These are phyloP conservation scores for Amoebophrya sp. DNA, from an alignment of 169 alveolate genomes.

Conservation along the genomic window DNA sequence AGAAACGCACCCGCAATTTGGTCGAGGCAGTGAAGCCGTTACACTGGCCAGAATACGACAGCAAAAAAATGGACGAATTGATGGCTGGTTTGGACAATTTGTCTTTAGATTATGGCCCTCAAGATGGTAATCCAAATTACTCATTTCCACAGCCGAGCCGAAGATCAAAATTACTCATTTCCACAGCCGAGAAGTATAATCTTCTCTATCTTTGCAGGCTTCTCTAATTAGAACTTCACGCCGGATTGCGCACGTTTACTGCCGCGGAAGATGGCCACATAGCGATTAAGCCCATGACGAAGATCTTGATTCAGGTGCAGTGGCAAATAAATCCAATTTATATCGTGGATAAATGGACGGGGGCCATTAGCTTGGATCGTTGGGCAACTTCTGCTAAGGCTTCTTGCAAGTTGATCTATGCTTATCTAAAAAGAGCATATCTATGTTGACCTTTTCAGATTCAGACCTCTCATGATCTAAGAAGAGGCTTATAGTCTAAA, in stretches of 20 bases:
- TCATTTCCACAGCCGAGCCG: too few species aligned
- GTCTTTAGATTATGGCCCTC: too few species aligned
- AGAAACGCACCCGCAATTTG: background rate
- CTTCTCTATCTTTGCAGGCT: too few species aligned
- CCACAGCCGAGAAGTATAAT: too few species aligned
- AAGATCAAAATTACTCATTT: too few species aligned
- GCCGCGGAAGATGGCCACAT: background rate
- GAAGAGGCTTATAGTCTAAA: too few species aligned
- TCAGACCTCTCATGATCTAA: too few species aligned
- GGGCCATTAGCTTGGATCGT: background rate
- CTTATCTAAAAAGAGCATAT: too few species aligned
- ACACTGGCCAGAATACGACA: background rate
- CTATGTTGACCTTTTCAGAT: too few species aligned
- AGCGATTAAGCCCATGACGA: background rate
- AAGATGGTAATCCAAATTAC: too few species aligned
- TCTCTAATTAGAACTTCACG: background rate
- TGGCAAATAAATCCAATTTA: background rate
- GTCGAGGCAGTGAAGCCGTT: background rate
- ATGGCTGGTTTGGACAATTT: background rate
- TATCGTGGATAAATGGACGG: background rate
- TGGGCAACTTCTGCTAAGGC: background rate
- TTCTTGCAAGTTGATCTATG: too few species aligned
- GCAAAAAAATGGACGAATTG: background rate
- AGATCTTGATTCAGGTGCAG: background rate
- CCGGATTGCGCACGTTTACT: background rate